These are phyloP conservation scores for Cryptococcus amylolentus DNA, from an alignment of 1,284 basidiomycete species.

Conservation along the genomic window DNA sequence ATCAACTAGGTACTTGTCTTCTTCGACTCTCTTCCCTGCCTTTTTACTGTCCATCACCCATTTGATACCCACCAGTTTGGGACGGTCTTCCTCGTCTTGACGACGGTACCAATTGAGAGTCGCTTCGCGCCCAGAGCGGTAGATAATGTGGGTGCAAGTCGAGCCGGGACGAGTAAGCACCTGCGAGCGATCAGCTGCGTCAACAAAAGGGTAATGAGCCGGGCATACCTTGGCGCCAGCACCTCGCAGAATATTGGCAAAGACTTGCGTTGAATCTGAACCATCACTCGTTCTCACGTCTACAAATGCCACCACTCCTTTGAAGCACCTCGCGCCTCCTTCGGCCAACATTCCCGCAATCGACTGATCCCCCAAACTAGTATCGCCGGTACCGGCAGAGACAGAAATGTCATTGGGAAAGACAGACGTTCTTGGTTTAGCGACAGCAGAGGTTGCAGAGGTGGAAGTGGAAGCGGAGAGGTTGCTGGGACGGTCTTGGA, in stretches of 20 bases:
- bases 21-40: conserved; percentile 62
- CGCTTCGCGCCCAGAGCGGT: conserved; percentile 76
- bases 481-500: conserved; percentile 8
- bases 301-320: conserved; percentile 78
- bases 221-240: conserved; percentile 72
- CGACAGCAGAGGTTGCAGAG: background rate
- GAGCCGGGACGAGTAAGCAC: conserved; percentile 52
- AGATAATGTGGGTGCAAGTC: conserved; percentile 81
- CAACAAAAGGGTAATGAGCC: background rate
- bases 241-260: conserved; percentile 74
- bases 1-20: conserved; percentile 65
- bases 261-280: conserved; percentile 76
- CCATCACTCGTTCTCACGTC: conserved; percentile 84
- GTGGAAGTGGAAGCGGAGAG: conserved; percentile 5
- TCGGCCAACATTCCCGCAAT: conserved; percentile 31
- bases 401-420: conserved; percentile 1
- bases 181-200: conserved; percentile 34
- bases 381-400: background rate
- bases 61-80: conserved; percentile 75
- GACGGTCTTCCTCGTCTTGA: conserved; percentile 59
- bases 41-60: conserved; percentile 88
- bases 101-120: conserved; percentile 72
- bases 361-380: conserved; percentile 19
- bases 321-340: conserved; percentile 50
- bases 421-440: conserved; percentile 17